A percentile compares a stretch with the other conserved stretches of the same genome.
Evolutionary conservation across 1,284 basidiomycete species (phyloP).

Genomic region (Dichomitus squalens): DNA sequence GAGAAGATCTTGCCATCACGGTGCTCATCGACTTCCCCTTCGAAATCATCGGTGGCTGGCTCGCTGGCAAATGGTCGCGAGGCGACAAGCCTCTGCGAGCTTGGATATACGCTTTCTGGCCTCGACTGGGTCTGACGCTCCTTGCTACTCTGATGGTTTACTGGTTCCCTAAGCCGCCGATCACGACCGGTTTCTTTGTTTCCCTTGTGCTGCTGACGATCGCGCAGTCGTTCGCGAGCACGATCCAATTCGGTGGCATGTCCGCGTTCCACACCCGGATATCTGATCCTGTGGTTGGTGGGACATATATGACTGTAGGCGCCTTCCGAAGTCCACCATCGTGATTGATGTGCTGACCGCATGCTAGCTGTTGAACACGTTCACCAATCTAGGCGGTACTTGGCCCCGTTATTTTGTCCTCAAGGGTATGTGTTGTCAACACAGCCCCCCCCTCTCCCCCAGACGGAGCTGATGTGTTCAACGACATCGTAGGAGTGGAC

Average conservation of each 20-base stretch:
- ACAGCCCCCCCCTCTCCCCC: no score
- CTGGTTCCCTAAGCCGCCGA: slow-evolving; percentile 81
- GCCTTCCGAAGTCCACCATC: neutral
- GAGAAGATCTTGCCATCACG: slow-evolving; percentile 94
- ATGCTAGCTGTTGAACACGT: slow-evolving; percentile 87
- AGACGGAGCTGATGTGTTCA: neutral
- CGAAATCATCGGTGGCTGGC: slow-evolving; percentile 94
- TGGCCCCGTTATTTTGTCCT: slow-evolving; percentile 96
- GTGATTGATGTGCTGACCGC: slow-evolving; percentile 10
- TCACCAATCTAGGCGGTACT: slow-evolving; percentile 96
- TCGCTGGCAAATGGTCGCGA: slow-evolving; percentile 92
- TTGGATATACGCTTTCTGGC: slow-evolving; percentile 94
- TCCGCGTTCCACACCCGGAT: slow-evolving; percentile 98
- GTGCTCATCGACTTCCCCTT: slow-evolving; percentile 98
- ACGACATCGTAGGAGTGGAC: slow-evolving; percentile 69
- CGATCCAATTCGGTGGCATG: slow-evolving; percentile 98
- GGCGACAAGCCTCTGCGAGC: slow-evolving; percentile 77
- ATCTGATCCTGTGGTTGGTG: slow-evolving; percentile 96
- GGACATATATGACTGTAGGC: slow-evolving; percentile 95
- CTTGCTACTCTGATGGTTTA: slow-evolving; percentile 82
- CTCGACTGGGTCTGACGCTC: slow-evolving; percentile 74
- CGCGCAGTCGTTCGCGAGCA: slow-evolving; percentile 84
- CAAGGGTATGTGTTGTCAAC: slow-evolving; percentile 69
- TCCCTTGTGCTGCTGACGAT: slow-evolving; percentile 84
- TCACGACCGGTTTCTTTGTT: slow-evolving; percentile 80